Percentiles rank a stretch among this genome's conserved stretches.
Conservation (phyloP, 192 early-diverging fungal species). For the Coemansia sp. region DNA sequence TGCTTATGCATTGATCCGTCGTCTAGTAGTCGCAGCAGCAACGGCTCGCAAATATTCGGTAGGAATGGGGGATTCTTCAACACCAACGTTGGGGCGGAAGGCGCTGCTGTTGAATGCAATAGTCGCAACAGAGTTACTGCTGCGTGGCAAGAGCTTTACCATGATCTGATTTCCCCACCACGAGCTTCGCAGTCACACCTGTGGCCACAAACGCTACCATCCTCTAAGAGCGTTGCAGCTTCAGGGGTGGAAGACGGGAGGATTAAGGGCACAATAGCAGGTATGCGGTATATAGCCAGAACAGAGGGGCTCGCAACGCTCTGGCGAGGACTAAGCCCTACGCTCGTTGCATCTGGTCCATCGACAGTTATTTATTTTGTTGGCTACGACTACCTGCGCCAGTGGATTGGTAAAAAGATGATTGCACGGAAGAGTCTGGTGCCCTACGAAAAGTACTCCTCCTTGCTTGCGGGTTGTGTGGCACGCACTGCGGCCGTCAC, state of each 20-base stretch:
- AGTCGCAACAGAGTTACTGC: slow-evolving; percentile 7
- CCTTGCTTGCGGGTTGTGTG: slow-evolving; percentile 71
- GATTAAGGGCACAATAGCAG: slow-evolving; percentile 60
- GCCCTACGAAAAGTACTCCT: slow-evolving; percentile 60
- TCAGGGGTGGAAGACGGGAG: slow-evolving; percentile 7
- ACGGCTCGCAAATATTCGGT: slow-evolving; percentile 1
- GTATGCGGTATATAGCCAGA: slow-evolving; percentile 72
- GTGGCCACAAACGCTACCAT: slow-evolving; percentile 20
- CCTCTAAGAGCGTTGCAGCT: background rate
- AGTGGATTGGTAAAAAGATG: slow-evolving; percentile 42
- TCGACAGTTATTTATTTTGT: slow-evolving; percentile 93
- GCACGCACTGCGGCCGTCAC: slow-evolving; percentile 79
- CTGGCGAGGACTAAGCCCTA: slow-evolving; percentile 86
- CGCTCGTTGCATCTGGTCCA: slow-evolving; percentile 86
- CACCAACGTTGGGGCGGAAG: background rate
- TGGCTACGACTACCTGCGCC: slow-evolving; percentile 87
- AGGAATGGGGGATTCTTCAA: slow-evolving; percentile 18
- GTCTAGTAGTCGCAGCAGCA: background rate
- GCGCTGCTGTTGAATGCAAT: background rate
- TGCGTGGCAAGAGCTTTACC: slow-evolving; percentile 20
- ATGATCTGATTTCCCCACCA: slow-evolving; percentile 26
- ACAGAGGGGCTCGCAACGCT: slow-evolving; percentile 79
- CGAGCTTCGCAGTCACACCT: slow-evolving; percentile 17
- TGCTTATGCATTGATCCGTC: slow-evolving; percentile 22
- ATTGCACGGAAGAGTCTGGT: slow-evolving; percentile 22